These are phyloP conservation scores for Aspergillus haitiensis DNA, from an alignment of 495 filamentous ascomycete genomes.

Conservation along the genomic window DNA sequence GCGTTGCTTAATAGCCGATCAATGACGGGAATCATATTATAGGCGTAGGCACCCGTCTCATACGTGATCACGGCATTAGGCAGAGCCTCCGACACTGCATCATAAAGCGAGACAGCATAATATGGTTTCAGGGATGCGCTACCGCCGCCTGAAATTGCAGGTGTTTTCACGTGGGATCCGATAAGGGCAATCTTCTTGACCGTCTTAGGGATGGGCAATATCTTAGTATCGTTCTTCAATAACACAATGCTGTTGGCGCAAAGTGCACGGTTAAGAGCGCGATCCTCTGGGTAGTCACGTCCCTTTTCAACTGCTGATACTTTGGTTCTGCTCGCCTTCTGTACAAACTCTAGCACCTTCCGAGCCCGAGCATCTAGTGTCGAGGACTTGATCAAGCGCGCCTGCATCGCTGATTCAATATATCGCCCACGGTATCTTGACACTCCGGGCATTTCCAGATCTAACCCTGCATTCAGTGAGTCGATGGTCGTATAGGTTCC, in stretches of 20 bases:
- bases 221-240: conserved; percentile 66
- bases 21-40: conserved; percentile 57
- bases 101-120: conserved; percentile 64
- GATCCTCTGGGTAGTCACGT: conserved; percentile 59
- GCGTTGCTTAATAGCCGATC: conserved; percentile 49
- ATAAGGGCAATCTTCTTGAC: conserved; percentile 66
- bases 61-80: conserved; percentile 52
- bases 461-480: conserved; percentile 62
- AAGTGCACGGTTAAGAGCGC: conserved; percentile 58
- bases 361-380: conserved; percentile 57
- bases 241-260: conserved; percentile 67
- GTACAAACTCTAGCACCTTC: conserved; percentile 57
- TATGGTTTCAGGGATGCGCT: conserved; percentile 75
- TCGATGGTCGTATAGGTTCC: conserved; percentile 61
- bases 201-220: conserved; percentile 60
- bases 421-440: conserved; percentile 52
- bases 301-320: conserved; percentile 51
- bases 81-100: conserved; percentile 58
- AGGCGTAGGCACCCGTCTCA: conserved; percentile 58
- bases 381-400: conserved; percentile 55
- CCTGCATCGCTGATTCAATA: conserved; percentile 49
- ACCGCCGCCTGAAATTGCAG: conserved; percentile 73
- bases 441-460: conserved; percentile 71
- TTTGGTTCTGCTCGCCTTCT: conserved; percentile 46
- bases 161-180: conserved; percentile 70